Base-by-base conservation (phyloP, 1,284 basidiomycete species). In the Papiliotrema terrestris region DNA sequence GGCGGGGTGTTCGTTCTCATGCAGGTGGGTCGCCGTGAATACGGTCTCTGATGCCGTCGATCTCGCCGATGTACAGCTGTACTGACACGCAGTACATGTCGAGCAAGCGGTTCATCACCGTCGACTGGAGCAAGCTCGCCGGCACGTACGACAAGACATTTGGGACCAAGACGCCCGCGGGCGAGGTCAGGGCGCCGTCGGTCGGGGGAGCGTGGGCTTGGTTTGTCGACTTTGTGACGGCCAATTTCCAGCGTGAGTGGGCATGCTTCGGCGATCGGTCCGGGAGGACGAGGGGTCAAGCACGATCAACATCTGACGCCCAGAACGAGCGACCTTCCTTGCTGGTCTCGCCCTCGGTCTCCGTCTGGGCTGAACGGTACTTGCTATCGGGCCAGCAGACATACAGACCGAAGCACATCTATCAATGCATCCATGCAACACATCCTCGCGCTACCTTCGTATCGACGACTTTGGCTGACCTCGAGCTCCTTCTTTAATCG, bases 1-100 rank as follows among this genome's bases (percentile, higher is more conserved):
- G 91, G 91, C 9, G 91, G 90, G 2, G 78, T 89, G 1, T 95
- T 92, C 63, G 86, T 94, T 19, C 74, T 94, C 47, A 82, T 94
- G 17, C 91, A 94, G 84, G 93, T 88, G 62, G 60, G 81, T 66
- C 35, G 19, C 25, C 22, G 29, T 26, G 20, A 26, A 4, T 51
- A 17, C 46, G 17, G n/a, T n/a, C n/a, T n/a, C n/a, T n/a, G n/a
- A n/a, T n/a, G n/a, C n/a, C n/a, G n/a, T n/a, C n/a, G n/a, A n/a
- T n/a, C n/a, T n/a, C n/a, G n/a, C n/a, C n/a, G n/a, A n/a, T n/a
- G n/a, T n/a, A n/a, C n/a, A n/a, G n/a, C n/a, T n/a, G n/a, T n/a
- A n/a, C 17, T 23, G 8, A 60, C 52, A 20, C 11, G 13, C 61
- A 94, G 90, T 94, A 91, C 72, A 79, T 93, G 56, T 82, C 82